Base-by-base conservation (phyloP, 495 filamentous ascomycete genomes). In the Penicillium angulare region DNA sequence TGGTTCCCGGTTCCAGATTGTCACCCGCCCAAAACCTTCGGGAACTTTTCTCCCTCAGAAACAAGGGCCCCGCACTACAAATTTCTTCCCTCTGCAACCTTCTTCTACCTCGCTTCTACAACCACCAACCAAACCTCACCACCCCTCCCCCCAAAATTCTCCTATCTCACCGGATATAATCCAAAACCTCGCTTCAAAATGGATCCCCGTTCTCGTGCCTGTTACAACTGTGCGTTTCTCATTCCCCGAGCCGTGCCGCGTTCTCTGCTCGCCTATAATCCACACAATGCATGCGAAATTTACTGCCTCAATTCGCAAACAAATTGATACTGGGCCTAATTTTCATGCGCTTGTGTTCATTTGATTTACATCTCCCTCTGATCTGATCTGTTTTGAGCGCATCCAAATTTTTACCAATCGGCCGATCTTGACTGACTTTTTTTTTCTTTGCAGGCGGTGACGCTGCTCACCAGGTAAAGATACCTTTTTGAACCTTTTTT, bases 201-300 rank as follows among this genome's bases (percentile, higher is more conserved):
- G 78, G 77, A 79, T 50, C 74, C 65, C 54, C 74, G 74, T 23
- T 52, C 59, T 61, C 84, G 86, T 67, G 85, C 79, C 50, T 90
- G 87, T 76, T 90, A 87, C 77, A 90, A 90, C 75, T 90, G 86
- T 90, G 68, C 74, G 86, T 88, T 48, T 49, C 51, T 49, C 50
- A 40, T 52, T 49, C 38, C 34, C 35, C 18, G 23, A 43, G 31
- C 33, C 39, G 43, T 41, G 5, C 18, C 21, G 32, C 35, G 1
- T 39, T 42, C 39, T 43, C 16, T 16, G 21, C 54, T 48, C 47
- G 43, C 42, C 43, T 54, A 46, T 50, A 23, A 32, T 42, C 47
- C 49, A 46, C 57, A 57, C 54, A 57, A 23, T 57, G 42, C 29
- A 15, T 18, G 41, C 53, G 53, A 33, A 22, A 44, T 4, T 27